Conservation (phyloP, 352 stramenopile genomes). For the Thraustochytrium sp. region DNA sequence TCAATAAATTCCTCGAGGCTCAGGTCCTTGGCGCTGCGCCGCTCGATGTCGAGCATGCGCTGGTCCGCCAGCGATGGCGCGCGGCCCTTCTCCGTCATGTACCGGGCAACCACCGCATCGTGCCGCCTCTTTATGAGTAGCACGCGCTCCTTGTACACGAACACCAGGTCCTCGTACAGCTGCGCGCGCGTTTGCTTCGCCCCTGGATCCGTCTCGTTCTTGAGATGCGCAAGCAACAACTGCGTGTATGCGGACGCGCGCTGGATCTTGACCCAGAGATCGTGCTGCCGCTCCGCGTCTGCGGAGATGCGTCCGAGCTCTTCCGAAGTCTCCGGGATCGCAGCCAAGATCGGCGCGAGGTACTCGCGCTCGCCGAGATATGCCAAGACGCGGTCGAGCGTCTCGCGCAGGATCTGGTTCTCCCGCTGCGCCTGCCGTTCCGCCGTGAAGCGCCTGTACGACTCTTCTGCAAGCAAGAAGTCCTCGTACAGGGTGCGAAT, state of each 20-base stretch:
- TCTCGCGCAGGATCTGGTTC: neutral
- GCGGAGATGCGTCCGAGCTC: neutral
- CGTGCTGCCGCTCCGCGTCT: neutral
- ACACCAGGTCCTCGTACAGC: neutral
- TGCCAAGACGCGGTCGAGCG: neutral
- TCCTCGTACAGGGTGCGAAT: neutral
- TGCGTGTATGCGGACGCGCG: neutral
- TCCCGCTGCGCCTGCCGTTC: neutral
- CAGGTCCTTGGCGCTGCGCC: neutral
- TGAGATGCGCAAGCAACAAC: neutral
- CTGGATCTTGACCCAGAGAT: conserved; percentile 6
- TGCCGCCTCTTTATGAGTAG: neutral
- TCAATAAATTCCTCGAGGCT: conserved; percentile 11
- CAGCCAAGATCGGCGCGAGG: neutral
- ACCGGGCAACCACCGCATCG: neutral
- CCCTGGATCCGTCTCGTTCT: neutral
- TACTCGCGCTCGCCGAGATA: neutral
- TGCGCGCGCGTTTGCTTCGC: neutral
- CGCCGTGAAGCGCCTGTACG: neutral
- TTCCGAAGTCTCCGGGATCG: neutral
- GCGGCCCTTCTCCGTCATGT: neutral
- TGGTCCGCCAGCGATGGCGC: neutral
- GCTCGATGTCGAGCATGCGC: neutral
- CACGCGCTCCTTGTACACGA: neutral
- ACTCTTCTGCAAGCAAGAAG: neutral